These are phyloP conservation scores for Spergularia azorica DNA, from an alignment of 179 eudicot genomes.

Conservation along the genomic window DNA sequence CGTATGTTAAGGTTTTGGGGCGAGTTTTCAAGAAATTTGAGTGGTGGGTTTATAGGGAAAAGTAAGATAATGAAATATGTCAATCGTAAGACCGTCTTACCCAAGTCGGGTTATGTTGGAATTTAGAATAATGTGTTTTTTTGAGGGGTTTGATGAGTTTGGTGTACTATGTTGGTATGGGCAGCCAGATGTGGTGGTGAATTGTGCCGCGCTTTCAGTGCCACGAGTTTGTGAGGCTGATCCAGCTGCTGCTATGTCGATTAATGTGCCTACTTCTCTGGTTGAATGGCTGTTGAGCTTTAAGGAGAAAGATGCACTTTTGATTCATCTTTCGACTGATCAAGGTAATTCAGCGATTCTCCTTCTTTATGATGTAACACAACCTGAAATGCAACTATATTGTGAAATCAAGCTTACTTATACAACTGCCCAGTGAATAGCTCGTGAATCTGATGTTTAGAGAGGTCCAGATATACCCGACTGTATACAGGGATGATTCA, in stretches of 20 bases:
- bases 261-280: conserved; percentile 82
- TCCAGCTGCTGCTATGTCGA: conserved; percentile 78
- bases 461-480: not conserved
- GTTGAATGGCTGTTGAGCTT: conserved; percentile 76
- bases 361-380: not conserved
- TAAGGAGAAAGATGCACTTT: conserved; percentile 44
- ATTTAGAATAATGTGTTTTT: not conserved
- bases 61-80: not conserved
- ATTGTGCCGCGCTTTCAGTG: conserved; percentile 90
- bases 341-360: conserved; percentile 54
- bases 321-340: conserved; percentile 94
- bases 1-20: too few relatives aligned
- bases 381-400: too few relatives aligned
- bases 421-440: not conserved
- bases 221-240: conserved; percentile 89
- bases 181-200: conserved; percentile 93
- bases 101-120: not conserved
- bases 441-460: not conserved
- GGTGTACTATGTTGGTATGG: conserved; percentile 20
- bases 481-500: too few relatives aligned
- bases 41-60: too few relatives aligned
- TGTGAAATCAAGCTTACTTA: too few relatives aligned
- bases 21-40: too few relatives aligned
- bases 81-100: not conserved
- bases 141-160: not conserved